Evolutionary conservation across 495 filamentous ascomycete genomes (phyloP).

Genomic region (Sabuloglossum arenarium): DNA sequence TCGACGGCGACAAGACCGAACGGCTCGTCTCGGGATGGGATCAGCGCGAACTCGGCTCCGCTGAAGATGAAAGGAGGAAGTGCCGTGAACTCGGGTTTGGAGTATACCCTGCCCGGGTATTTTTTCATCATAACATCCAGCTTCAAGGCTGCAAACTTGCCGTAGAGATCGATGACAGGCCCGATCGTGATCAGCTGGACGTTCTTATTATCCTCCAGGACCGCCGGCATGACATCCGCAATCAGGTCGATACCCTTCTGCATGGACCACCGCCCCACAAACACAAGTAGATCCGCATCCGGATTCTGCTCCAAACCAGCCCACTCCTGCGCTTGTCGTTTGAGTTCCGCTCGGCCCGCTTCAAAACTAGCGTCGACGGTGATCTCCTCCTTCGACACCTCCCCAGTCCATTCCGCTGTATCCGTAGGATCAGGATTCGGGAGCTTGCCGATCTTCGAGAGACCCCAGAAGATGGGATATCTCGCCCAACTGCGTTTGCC

Average conservation of each 20-base stretch:
- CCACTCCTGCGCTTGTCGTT: constrained; percentile 58
- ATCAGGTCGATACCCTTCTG: constrained; percentile 66
- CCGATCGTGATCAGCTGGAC: constrained; percentile 52
- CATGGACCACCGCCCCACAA: constrained; percentile 61
- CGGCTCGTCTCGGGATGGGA: constrained; percentile 60
- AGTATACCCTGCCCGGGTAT: constrained; percentile 55
- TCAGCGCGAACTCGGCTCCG: constrained; percentile 59
- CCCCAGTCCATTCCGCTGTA: constrained; percentile 42
- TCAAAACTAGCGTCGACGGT: constrained; percentile 39
- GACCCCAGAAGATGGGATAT: constrained; percentile 61
- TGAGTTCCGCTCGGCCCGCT: constrained; percentile 30
- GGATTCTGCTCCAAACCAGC: constrained; percentile 44
- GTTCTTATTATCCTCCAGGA: constrained; percentile 46
- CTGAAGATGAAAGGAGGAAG: constrained; percentile 58
- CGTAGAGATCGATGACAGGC: constrained; percentile 59
- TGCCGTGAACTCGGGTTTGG: constrained; percentile 55
- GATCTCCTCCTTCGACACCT: constrained; percentile 16
- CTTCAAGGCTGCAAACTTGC: constrained; percentile 57
- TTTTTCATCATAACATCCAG: constrained; percentile 48
- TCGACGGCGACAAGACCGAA: constrained; percentile 69
- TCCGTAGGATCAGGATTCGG: constrained; percentile 62
- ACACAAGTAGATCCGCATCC: constrained; percentile 52
- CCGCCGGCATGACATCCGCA: constrained; percentile 53
- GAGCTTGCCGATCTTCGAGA: constrained; percentile 46
- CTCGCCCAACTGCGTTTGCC: constrained; percentile 53